A percentile compares a stretch with the other conserved stretches of the same genome.
phyloP scores from a whole-genome alignment of 164 flowering plant genomes.

The Malania oleifera region DNA sequence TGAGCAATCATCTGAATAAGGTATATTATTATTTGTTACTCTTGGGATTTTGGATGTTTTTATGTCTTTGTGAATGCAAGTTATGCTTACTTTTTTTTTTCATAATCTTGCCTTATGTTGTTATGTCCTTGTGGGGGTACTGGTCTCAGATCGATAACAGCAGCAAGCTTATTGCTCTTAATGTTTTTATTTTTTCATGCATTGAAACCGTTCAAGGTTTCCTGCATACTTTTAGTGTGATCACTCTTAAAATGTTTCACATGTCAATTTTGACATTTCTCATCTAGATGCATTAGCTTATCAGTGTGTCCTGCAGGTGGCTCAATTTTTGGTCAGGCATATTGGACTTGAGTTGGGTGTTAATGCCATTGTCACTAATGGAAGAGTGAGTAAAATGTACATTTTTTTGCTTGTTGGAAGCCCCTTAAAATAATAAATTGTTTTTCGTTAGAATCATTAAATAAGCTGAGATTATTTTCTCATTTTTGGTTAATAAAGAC shows the following conservation, averaged over 20 bases:
- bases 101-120: too few species aligned
- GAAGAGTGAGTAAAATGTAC: slow-evolving; percentile 60
- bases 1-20: slow-evolving; percentile 50
- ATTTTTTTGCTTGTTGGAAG: background rate
- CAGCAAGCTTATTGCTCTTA: background rate
- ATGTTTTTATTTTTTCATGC: background rate
- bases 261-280: background rate
- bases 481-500: background rate
- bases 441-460: background rate
- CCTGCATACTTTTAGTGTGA: background rate
- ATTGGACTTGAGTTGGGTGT: slow-evolving; percentile 50
- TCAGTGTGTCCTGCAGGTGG: slow-evolving; percentile 47
- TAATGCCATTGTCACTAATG: slow-evolving; percentile 84
- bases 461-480: background rate
- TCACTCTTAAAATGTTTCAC: background rate
- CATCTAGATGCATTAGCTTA: background rate
- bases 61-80: background rate
- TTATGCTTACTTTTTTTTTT: too few species aligned
- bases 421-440: background rate
- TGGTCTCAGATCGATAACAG: too few species aligned
- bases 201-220: background rate
- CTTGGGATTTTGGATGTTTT: background rate
- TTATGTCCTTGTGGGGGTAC: too few species aligned
- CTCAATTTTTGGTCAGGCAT: slow-evolving; percentile 43
- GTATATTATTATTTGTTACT: slow-evolving; percentile 21